Percentiles rank a stretch among this genome's conserved stretches.
Evolutionary conservation across 2,329 filamentous ascomycete species (phyloP).

Genomic region (Aureobasidium sp.): DNA sequence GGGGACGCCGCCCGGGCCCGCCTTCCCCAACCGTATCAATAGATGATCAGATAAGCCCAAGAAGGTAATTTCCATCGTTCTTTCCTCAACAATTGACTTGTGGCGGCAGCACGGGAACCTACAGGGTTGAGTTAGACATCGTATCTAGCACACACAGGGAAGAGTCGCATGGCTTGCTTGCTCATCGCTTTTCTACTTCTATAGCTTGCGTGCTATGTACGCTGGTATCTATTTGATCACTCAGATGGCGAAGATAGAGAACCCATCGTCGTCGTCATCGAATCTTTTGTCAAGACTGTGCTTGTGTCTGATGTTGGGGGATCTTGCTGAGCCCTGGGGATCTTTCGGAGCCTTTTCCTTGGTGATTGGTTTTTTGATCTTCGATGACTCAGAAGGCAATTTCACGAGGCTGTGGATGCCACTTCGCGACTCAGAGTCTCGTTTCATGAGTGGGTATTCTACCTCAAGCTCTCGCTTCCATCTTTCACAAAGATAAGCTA

Average conservation of each 20-base stretch:
- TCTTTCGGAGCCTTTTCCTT: no score
- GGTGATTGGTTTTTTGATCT: no score
- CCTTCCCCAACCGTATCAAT: background rate
- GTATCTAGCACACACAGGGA: background rate
- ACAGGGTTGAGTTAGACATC: background rate
- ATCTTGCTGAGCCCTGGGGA: background rate
- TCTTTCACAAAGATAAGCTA: background rate
- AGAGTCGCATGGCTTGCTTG: background rate
- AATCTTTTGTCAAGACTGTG: background rate
- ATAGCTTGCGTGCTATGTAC: no score
- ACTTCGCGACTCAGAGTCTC: background rate
- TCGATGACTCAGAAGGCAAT: background rate
- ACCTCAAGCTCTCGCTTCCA: background rate
- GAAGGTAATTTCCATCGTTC: background rate
- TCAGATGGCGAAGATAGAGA: no score
- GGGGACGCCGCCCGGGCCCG: background rate
- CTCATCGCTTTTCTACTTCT: background rate
- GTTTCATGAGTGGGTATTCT: background rate
- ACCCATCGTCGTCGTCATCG: no score
- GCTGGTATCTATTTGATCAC: no score
- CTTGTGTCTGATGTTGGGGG: background rate
- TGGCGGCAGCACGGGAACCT: background rate
- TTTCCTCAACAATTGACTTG: background rate
- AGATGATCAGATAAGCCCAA: conserved; percentile 8
- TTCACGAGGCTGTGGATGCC: background rate